Evolutionary conservation across 129 eudicot species (phyloP).

Genomic region (Flaveria robusta): DNA sequence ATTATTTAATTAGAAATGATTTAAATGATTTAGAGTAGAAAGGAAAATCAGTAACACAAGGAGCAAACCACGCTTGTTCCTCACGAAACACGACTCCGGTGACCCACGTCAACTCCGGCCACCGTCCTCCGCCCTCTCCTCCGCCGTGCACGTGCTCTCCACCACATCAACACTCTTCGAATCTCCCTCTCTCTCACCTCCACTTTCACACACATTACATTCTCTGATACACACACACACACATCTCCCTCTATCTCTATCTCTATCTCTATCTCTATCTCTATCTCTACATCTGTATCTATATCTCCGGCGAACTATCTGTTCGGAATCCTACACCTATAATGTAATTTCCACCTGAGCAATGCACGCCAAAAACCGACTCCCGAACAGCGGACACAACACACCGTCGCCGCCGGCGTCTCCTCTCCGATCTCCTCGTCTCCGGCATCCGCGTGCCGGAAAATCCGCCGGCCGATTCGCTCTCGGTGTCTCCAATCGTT

Average conservation of each 20-base stretch:
- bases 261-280: neutral
- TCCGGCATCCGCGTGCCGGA: slow-evolving; percentile 53
- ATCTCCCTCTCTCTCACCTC: slow-evolving; percentile 24
- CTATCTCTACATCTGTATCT: slow-evolving; percentile 15
- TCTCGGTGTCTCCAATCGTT: slow-evolving; percentile 39
- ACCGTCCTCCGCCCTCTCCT: slow-evolving; percentile 12
- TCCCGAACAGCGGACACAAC: slow-evolving; percentile 82
- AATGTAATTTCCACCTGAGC: slow-evolving; percentile 35
- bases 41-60: slow-evolving; percentile 11
- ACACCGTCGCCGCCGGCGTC: slow-evolving; percentile 80
- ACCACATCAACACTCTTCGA: slow-evolving; percentile 36
- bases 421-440: slow-evolving; percentile 79
- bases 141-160: slow-evolving; percentile 42
- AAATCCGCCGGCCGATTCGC: slow-evolving; percentile 37
- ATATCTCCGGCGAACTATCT: slow-evolving; percentile 17
- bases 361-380: slow-evolving; percentile 80
- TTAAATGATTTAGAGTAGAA: too few species aligned
- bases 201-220: slow-evolving; percentile 34
- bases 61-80: slow-evolving; percentile 31
- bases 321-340: slow-evolving; percentile 15
- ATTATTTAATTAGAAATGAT: too few species aligned
- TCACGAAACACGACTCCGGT: neutral
- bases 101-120: slow-evolving; percentile 23
- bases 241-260: too few species aligned
- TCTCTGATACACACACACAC: slow-evolving; percentile 22